Conservation (phyloP, 139 green algal genomes). For the Gonium pectorale region DNA sequence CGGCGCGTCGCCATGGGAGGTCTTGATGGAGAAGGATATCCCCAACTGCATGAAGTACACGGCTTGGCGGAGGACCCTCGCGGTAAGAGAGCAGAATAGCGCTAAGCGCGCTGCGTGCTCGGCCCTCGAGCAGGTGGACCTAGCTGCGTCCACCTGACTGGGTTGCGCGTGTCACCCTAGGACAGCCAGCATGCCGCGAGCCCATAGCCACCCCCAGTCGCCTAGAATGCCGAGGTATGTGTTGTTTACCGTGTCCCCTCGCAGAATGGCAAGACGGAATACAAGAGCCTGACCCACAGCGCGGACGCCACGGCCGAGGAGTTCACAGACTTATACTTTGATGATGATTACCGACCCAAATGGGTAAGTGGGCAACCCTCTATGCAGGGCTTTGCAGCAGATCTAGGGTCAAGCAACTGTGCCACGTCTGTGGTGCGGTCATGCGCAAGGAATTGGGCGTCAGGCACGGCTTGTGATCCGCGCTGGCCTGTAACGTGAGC, state of each 20-base stretch:
- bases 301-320: constrained; percentile 83
- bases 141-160: too few species aligned
- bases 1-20: constrained; percentile 61
- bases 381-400: too few species aligned
- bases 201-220: background rate
- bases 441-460: too few species aligned
- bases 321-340: constrained; percentile 91
- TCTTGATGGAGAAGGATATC: constrained; percentile 80
- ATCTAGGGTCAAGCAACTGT: too few species aligned
- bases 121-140: too few species aligned
- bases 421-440: too few species aligned
- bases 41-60: constrained; percentile 72
- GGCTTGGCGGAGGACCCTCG: constrained; percentile 75
- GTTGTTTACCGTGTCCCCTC: too few species aligned
- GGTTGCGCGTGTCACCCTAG: too few species aligned
- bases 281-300: constrained; percentile 84
- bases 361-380: constrained; percentile 84
- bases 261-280: constrained; percentile 88
- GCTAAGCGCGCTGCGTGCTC: background rate
- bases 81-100: constrained; percentile 51
- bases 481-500: too few species aligned
- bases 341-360: constrained; percentile 78
- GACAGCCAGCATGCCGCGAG: too few species aligned
- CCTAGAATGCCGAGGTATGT: too few species aligned
- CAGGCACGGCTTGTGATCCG: too few species aligned